phyloP scores from a whole-genome alignment of 1,284 basidiomycete species.

The Malassezia slooffiae region DNA sequence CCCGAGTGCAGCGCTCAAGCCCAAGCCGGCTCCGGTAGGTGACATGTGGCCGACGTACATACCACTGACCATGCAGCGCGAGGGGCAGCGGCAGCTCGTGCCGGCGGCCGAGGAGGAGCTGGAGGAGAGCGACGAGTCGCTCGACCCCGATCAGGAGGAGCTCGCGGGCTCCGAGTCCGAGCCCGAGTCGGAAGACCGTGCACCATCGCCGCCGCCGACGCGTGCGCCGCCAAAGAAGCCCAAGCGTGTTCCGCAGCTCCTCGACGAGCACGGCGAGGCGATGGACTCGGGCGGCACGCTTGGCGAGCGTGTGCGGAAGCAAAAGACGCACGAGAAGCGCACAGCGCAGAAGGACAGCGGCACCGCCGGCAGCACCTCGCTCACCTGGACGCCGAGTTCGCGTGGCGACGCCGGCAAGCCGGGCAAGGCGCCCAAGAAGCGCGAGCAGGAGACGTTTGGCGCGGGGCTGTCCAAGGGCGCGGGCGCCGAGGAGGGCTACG shows the following conservation, averaged over 20 bases:
- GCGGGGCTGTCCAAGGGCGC: conserved; percentile 41
- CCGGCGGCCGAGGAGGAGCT: conserved; percentile 82
- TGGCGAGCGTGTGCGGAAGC: conserved; percentile 26
- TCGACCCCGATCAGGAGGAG: conserved; percentile 37
- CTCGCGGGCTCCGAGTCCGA: conserved; percentile 10
- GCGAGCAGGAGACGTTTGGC: conserved; percentile 52
- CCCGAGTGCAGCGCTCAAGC: conserved; percentile 57
- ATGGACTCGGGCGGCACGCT: conserved; percentile 37
- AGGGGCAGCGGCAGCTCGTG: conserved; percentile 51
- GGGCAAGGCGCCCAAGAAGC: conserved; percentile 6
- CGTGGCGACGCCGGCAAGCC: neutral
- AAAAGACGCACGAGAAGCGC: no score
- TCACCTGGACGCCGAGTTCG: conserved; percentile 32
- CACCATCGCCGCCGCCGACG: neutral
- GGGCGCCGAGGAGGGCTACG: conserved; percentile 35
- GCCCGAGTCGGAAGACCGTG: neutral
- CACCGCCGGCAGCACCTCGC: conserved; percentile 37
- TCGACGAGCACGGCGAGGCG: neutral
- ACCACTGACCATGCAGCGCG: no score
- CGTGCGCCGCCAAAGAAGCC: conserved; percentile 4
- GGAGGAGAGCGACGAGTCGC: conserved; percentile 66
- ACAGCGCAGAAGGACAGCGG: conserved; percentile 50
- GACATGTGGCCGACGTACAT: no score
- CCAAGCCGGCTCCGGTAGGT: neutral
- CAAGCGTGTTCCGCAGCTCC: neutral